Conservation (phyloP, 1,139 yeast species). For the Debaryomyces singareniensis region DNA sequence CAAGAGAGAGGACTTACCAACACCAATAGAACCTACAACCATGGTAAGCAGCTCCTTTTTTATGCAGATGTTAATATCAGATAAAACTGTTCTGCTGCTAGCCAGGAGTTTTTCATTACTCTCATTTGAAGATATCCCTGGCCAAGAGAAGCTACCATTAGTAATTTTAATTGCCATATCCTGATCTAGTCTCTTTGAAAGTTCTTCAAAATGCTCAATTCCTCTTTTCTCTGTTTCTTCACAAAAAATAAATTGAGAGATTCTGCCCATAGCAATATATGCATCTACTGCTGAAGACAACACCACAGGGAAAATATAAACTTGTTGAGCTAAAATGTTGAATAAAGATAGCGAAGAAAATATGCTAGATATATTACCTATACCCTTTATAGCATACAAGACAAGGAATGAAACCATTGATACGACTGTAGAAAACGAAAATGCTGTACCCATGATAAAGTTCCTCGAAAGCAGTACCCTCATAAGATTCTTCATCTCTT, state of each 20-base stretch:
- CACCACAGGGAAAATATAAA: slow-evolving; percentile 66
- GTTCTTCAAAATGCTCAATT: background rate
- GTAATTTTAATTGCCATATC: background rate
- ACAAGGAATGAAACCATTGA: slow-evolving; percentile 72
- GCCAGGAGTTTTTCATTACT: background rate
- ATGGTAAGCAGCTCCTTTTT: slow-evolving; percentile 56
- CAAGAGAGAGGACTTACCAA: slow-evolving; percentile 65
- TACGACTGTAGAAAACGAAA: slow-evolving; percentile 58
- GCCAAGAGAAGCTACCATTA: background rate
- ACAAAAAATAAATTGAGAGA: slow-evolving; percentile 44
- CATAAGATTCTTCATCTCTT: slow-evolving; percentile 45
- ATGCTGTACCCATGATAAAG: slow-evolving; percentile 50
- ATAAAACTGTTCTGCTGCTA: slow-evolving; percentile 7
- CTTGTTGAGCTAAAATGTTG: slow-evolving; percentile 46
- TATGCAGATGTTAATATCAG: slow-evolving; percentile 12
- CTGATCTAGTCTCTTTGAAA: background rate
- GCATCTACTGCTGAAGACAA: slow-evolving; percentile 66
- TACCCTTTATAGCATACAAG: slow-evolving; percentile 44
- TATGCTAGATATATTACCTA: slow-evolving; percentile 58
- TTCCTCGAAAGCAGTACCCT: slow-evolving; percentile 52
- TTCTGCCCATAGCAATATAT: slow-evolving; percentile 54
- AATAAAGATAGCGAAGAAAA: slow-evolving; percentile 78
- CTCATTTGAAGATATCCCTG: background rate
- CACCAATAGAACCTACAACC: slow-evolving; percentile 67
- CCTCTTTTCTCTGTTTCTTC: slow-evolving; percentile 14